Percentiles rank a stretch among this genome's conserved stretches.
Conservation (phyloP, 768 basidiomycete species). For the Phylloporus arenicola region DNA sequence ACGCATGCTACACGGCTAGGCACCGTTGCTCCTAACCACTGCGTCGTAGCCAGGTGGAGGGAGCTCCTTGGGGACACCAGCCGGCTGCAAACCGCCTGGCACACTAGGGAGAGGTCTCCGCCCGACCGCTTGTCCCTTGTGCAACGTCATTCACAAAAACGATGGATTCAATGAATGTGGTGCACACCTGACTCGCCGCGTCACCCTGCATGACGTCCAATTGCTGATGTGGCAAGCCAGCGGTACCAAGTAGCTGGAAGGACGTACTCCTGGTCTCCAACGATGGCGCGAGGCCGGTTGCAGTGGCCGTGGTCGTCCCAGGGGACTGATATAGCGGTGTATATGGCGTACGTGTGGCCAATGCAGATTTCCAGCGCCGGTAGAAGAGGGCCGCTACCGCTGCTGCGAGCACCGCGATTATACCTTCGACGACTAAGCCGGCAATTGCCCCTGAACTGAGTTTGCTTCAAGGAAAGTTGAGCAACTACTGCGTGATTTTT, state of each 20-base stretch:
- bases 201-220: neutral
- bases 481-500: neutral
- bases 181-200: constrained; percentile 5
- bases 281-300: constrained; percentile 7
- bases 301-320: neutral
- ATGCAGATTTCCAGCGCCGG: constrained; percentile 17
- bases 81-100: neutral
- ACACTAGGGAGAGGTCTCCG: constrained; percentile 7
- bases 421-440: constrained; percentile 16
- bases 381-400: constrained; percentile 18
- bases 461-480: constrained; percentile 9
- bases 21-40: neutral
- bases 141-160: neutral
- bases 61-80: neutral
- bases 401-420: constrained; percentile 11
- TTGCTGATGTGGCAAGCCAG: neutral
- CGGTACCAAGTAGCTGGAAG: neutral
- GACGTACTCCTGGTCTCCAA: constrained; percentile 2
- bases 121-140: constrained; percentile 3
- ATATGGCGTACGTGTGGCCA: constrained; percentile 1
- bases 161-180: neutral
- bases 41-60: neutral
- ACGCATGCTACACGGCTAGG: too few species aligned
- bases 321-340: constrained; percentile 2
- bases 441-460: constrained; percentile 21